Conservation (phyloP, 2,329 filamentous ascomycete species). For the Trichoderma arundinaceum region DNA sequence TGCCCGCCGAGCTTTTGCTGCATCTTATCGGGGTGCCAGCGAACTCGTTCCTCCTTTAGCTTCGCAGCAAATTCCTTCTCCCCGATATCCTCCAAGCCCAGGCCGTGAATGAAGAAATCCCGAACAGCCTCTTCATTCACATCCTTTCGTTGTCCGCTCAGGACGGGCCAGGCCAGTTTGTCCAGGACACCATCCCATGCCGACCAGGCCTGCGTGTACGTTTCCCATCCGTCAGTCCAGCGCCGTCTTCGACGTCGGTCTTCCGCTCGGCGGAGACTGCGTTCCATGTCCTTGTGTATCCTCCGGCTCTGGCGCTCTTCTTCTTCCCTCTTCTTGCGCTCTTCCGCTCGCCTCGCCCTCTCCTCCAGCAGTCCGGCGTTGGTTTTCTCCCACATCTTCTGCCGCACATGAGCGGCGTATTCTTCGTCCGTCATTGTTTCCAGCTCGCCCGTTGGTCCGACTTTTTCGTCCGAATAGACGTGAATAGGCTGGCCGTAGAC, state of each 20-base stretch:
- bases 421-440: constrained; percentile 93
- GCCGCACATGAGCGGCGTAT: constrained; percentile 83
- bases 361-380: constrained; percentile 84
- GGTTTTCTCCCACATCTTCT: constrained; percentile 94
- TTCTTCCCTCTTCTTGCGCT: constrained; percentile 56
- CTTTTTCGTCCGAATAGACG: constrained; percentile 64
- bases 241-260: constrained; percentile 62
- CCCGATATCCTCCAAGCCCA: constrained; percentile 51
- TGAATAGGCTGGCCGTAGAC: constrained; percentile 98
- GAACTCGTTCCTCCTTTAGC: constrained; percentile 83
- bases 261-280: constrained; percentile 69
- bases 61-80: constrained; percentile 53
- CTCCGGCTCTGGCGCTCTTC: constrained; percentile 55
- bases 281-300: constrained; percentile 70
- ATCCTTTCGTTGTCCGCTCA: constrained; percentile 60
- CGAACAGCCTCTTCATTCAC: constrained; percentile 66
- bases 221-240: constrained; percentile 66
- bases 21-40: constrained; percentile 98
- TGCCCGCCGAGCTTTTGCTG: constrained; percentile 82
- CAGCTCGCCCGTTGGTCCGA: constrained; percentile 60
- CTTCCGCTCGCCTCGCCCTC: constrained; percentile 64
- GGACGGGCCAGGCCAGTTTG: constrained; percentile 74
- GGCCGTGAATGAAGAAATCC: constrained; percentile 66
- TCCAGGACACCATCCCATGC: constrained; percentile 53
- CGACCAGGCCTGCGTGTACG: constrained; percentile 69